Base-by-base conservation (phyloP, 2,329 filamentous ascomycete genomes). In the Apiospora phragmitis region DNA sequence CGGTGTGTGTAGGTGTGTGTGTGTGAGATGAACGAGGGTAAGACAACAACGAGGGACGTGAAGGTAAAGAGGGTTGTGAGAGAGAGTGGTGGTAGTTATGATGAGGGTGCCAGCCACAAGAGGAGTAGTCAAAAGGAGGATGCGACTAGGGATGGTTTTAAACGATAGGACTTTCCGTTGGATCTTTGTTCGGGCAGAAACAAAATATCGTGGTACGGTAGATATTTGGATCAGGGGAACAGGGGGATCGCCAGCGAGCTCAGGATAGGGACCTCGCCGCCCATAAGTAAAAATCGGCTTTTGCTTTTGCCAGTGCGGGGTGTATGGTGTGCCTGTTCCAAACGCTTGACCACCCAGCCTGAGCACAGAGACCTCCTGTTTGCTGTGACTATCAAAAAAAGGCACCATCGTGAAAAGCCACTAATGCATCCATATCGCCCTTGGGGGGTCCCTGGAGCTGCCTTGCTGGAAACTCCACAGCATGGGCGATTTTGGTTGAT, bases 1-100 rank as follows among this genome's bases (percentile, higher is more conserved):
- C 71, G 72, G 75, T 72, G 43, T 70, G 45, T 65, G 55, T 35
- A 11, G 35, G 26, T 35, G 14, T 32, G 29, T 35, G 29, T 26
- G 11, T 26, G 29, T 38, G 26, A 43, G 38, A 45, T 21, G 38
- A 67, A 43, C 38, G 65, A 67, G 29, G 65, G 38, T 45, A 26
- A 32, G 62, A 42, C 32, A 65, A n/a, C 65, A 67, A 67, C 65
- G 65, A 45, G n/a, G 16, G 65, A 67, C 65, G 38, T 45, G 65
- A 67, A 45, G 65, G 24, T 43, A 21, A 67, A 45, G 42, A 29
- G 62, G 32, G 14, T 16, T 35, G 42, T 42, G 42, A 32, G 51
- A 7, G 51, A 35, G 24, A 11, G 55, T 32, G 55, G 49, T 26
- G 24, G 49, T 26, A 55, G 38, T 41, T 41, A 26, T 42, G 42